Percentiles rank a stretch among this genome's conserved stretches.
phyloP scores from a whole-genome alignment of 768 basidiomycete genomes.

The Collybiopsis confluens region DNA sequence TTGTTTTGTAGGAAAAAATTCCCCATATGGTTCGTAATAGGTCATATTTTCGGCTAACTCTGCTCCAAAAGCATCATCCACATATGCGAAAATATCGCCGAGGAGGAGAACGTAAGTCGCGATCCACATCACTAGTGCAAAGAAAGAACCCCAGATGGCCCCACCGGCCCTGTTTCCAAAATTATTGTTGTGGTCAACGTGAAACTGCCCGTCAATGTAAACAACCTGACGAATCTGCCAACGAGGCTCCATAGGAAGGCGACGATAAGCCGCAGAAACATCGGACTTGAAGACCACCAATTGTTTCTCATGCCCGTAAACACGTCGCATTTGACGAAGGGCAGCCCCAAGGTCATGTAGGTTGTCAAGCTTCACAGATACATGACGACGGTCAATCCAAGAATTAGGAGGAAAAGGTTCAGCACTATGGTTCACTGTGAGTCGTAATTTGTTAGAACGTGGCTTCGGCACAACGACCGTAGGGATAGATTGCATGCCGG shows the following conservation, averaged over 20 bases:
- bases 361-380: too few species aligned
- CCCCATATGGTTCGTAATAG: conserved; percentile 21
- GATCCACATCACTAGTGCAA: conserved; percentile 25
- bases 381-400: too few species aligned
- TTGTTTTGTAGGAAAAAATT: conserved; percentile 18
- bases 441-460: not conserved
- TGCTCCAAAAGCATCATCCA: conserved; percentile 21
- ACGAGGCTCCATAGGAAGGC: conserved; percentile 25
- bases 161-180: conserved; percentile 5
- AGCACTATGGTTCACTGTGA: too few species aligned
- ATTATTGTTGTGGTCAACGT: conserved; percentile 16
- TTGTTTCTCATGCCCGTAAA: not conserved
- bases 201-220: too few species aligned
- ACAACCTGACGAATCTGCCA: conserved; percentile 25
- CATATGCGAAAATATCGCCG: conserved; percentile 18
- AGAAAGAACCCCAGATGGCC: conserved; percentile 14
- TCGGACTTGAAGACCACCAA: conserved; percentile 33
- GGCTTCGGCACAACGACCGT: not conserved
- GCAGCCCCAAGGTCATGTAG: too few species aligned
- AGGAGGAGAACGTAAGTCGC: conserved; percentile 13
- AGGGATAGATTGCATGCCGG: not conserved
- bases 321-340: too few species aligned
- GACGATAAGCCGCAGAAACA: conserved; percentile 28
- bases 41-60: conserved; percentile 14
- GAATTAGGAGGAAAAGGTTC: too few species aligned